Base-by-base conservation (phyloP, 2,329 filamentous ascomycete species). In the Nannizzia gypsea region DNA sequence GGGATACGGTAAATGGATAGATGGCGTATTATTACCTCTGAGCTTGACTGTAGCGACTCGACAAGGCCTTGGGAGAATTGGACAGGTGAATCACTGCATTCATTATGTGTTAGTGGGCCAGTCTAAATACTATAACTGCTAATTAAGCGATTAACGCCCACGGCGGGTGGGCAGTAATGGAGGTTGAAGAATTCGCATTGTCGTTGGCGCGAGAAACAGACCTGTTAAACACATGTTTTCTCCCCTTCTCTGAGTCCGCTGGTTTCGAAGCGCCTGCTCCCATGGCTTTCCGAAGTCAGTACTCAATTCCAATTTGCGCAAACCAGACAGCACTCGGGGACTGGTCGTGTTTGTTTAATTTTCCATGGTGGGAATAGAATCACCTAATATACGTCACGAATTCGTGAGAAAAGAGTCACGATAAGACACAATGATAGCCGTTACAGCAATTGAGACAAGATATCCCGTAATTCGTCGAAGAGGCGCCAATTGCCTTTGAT, bases 51-150 rank as follows among this genome's bases (percentile, higher is more conserved):
- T 63, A 97, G 80, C 63, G 86, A 84, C 69, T 95, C 86, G 68
- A 95, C 81, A 69, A 96, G 80, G 70, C 88, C 85, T 70, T 89
- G 85, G 66, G 90, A 95, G 74, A 95, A 86, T 66, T 81, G 79
- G 64, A 87, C 80, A 63, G 84, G 83, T 46, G 82, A 78, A 66
- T 83, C 78, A 69, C 81, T 85, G 44, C 34, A 66, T 73, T 70
- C 63, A 64, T 66, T 65, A 70, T 61, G 67, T 67, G n/a, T 62
- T 20, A 60, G 48, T 38, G 26, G 13, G 13, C 3, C 1, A 28
- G 20, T 6, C 20, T 31, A 13, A 52, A 52, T 24, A n/a, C 1
- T 6, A 31, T 52, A 52, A 3, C 24, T 5, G 26, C 22, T 17
- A 22, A 52, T n/a, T 52, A 42, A 36, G 9, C 9, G 38, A 42